Percentiles rank a stretch among this genome's conserved stretches.
Evolutionary conservation across 805 yeast species (phyloP).

Genomic region (Blastobotrys attinorum): DNA sequence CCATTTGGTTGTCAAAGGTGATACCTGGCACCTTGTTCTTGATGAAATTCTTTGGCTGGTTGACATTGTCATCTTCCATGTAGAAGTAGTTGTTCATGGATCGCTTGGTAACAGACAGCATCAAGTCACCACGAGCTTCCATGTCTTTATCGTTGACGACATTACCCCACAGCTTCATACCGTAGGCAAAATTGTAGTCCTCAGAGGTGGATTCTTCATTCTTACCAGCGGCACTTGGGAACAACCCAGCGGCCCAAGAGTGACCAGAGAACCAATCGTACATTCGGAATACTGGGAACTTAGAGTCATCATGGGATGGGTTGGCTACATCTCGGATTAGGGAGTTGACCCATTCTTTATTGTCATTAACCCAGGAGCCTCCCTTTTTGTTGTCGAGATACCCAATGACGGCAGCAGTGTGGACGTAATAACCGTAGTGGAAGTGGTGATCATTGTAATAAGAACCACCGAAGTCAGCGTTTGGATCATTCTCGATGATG

Average conservation of each 20-base stretch:
- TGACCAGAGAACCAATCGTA: constrained; percentile 74
- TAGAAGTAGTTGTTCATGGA: constrained; percentile 51
- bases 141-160: constrained; percentile 47
- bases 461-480: constrained; percentile 66
- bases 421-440: constrained; percentile 80
- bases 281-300: constrained; percentile 60
- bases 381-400: constrained; percentile 46
- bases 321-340: constrained; percentile 64
- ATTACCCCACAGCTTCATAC: constrained; percentile 63
- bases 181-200: constrained; percentile 67
- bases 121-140: constrained; percentile 52
- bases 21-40: constrained; percentile 71
- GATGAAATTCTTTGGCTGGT: constrained; percentile 46
- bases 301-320: constrained; percentile 42
- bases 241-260: constrained; percentile 71
- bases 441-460: constrained; percentile 81
- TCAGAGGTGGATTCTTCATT: constrained; percentile 69
- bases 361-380: constrained; percentile 42
- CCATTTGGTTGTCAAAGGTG: constrained; percentile 66
- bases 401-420: constrained; percentile 74
- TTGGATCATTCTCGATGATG: constrained; percentile 25
- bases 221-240: constrained; percentile 58
- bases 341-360: constrained; percentile 52
- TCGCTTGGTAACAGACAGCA: constrained; percentile 48
- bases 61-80: constrained; percentile 40